Base-by-base conservation (phyloP, 75 land plant species). In the Picea glauca region DNA sequence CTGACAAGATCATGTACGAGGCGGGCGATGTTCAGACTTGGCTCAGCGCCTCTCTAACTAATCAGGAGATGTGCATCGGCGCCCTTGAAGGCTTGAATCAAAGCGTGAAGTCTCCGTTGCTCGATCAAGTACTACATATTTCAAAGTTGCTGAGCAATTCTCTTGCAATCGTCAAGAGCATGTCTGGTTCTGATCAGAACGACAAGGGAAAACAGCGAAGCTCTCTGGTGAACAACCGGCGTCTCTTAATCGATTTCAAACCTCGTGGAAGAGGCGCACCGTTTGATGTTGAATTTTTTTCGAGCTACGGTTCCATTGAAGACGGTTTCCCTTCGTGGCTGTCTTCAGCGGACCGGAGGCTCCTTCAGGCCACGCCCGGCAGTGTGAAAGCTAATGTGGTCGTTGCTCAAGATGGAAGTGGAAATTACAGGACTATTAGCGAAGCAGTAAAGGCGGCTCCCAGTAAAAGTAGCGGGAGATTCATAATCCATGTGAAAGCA, bases 31-130 rank as follows among this genome's bases (percentile, higher is more conserved):
- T 84, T 17, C 87, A 83, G 78, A 83, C 58, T 50, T 87, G 82
- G 80, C 87, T 91, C 0, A 89, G 91, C 81, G 85, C 93, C 1
- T 89, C 89, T 12, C 76, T 85, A 57, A 80, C 91, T 3, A 83
- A 89, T 59, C 90, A 88, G 70, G 63, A 78, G 46, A 85, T 87
- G 0, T 91, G 93, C 81, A 77, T 85, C 68, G 88, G 83, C 58
- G 87, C 82, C 5, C 82, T 91, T 40, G 40, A 43, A 2, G n/a
- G 50, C 74, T 2, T 40, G 13, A 23, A 40, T 20, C 20, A n/a
- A 9, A 11, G 20, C 56, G n/a, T 43, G 4, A 21, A 70, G 9
- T 43, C 43, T 46, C 5, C 56, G 23, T 70, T 70, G 50, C 5
- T 46, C 35, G 17, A 13, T 58, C 12, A 56, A 3, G 70, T 87